Evolutionary conservation across 108 stramenopile species (phyloP).

Genomic region (Cyclostephanos tholiformis): DNA sequence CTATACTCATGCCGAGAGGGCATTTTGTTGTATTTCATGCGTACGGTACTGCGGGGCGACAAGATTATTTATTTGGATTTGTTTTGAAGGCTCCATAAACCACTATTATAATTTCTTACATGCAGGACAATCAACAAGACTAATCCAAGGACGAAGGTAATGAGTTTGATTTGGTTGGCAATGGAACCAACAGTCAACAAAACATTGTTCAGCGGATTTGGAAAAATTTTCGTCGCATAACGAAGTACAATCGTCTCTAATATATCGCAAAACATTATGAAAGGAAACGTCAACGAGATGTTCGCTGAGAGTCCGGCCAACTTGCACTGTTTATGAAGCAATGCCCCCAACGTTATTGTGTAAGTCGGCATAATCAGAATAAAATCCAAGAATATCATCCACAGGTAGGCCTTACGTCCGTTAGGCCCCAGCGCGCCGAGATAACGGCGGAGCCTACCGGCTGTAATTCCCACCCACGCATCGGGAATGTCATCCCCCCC

Average conservation of each 20-base stretch:
- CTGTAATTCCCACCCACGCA: slow-evolving; percentile 10
- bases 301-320: background rate
- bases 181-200: slow-evolving; percentile 6
- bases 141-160: slow-evolving; percentile 5
- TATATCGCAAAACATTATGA: slow-evolving; percentile 1
- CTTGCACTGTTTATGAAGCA: slow-evolving; percentile 16
- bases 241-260: slow-evolving; percentile 14
- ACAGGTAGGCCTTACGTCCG: slow-evolving; percentile 12
- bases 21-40: no score
- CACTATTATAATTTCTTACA: background rate
- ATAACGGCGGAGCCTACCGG: slow-evolving; percentile 12
- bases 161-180: slow-evolving; percentile 8
- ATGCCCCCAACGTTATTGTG: slow-evolving; percentile 9
- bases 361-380: slow-evolving; percentile 17
- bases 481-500: slow-evolving; percentile 8
- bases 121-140: slow-evolving; percentile 5
- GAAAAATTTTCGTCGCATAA: slow-evolving; percentile 18
- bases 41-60: no score
- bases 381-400: slow-evolving; percentile 14
- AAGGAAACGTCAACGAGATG: slow-evolving; percentile 7
- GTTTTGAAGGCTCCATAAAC: background rate
- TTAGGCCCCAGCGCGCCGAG: background rate
- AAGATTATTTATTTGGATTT: background rate
- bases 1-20: no score
- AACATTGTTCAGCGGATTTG: background rate